Conservation (phyloP, 2,329 filamentous ascomycete genomes). For the Fonsecaea erecta region DNA sequence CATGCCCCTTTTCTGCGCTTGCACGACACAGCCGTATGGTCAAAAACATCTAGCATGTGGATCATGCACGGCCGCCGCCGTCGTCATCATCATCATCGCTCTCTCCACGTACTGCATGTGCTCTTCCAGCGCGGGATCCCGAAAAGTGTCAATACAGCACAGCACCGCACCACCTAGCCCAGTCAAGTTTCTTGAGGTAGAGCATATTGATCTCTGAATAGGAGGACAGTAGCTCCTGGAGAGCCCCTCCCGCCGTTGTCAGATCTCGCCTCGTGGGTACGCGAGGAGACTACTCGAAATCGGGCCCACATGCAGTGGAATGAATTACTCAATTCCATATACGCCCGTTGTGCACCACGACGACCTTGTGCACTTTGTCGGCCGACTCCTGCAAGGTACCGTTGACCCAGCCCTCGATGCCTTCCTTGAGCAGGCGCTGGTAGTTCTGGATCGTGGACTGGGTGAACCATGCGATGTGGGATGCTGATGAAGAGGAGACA, state of each 20-base stretch:
- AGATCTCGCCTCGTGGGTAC: no score
- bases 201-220: no score
- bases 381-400: conserved; percentile 27
- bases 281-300: no score
- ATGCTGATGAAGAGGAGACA: conserved; percentile 37
- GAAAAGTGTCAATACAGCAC: background rate
- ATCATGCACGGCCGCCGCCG: no score
- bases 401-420: conserved; percentile 48
- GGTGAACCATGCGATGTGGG: conserved; percentile 61
- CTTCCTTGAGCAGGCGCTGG: conserved; percentile 50
- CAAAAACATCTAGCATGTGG: no score
- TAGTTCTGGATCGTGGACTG: conserved; percentile 55
- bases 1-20: no score
- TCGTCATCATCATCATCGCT: background rate
- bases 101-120: background rate
- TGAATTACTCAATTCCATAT: conserved; percentile 27
- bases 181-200: background rate
- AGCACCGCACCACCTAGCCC: background rate
- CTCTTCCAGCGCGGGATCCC: no score
- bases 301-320: no score
- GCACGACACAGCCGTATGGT: no score
- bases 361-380: conserved; percentile 26
- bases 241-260: no score
- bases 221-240: no score
- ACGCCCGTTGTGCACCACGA: conserved; percentile 33